Evolutionary conservation across 2,329 filamentous ascomycete genomes (phyloP), one percentile per base, ranked within the genome.

Genomic region (Aspergillus bombycis): DNA sequence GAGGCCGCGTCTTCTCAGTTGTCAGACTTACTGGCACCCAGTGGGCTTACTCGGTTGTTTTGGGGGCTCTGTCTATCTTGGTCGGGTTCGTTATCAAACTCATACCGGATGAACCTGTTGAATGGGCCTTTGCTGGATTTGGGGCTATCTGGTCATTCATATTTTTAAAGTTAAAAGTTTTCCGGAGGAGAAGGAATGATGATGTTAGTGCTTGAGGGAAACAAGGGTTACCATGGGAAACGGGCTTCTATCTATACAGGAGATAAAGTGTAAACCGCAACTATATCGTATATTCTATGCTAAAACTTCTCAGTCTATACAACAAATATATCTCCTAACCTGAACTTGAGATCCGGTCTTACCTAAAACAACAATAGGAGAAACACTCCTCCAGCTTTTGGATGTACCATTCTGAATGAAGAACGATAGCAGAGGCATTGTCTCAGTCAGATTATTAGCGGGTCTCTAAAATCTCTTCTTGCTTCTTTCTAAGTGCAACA

Each of bases 1-100:
- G 86, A 23, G 84, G 83, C 38, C 73, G 77, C 21, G 85, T 85
- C 2, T 87, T 88, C 74, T 77, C 81, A 28, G 83, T 87, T 67
- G 79, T 79, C 36, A 72, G 73, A 32, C 77, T 87, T 67, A 79
- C 81, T 58, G 84, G 83, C 1, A 68, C 73, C 1, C 84, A 87
- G 71, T 87, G 85, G 85, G 85, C 79, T 14, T 34, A 34, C 19
- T 54, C 52, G 58, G 58, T 54, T 34, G 52, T 54, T 16, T 16
- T 54, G 19, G 30, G 52, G 9, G 52, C 50, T 32, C 11, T 53
- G 12, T 53, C 50, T 6, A 53, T 53, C n/a, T 21, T 53, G 28
- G 28, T 53, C 34, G 52, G 52, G 1, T 54, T 38, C 16, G n/a
- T 28, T 14, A 21, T 54, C 2, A n/a, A n/a, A n/a, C 52, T 54